Evolutionary conservation across 345 rosid genomes (phyloP), one percentile per base, ranked within the genome.

Genomic region (Alliaria petiolata): DNA sequence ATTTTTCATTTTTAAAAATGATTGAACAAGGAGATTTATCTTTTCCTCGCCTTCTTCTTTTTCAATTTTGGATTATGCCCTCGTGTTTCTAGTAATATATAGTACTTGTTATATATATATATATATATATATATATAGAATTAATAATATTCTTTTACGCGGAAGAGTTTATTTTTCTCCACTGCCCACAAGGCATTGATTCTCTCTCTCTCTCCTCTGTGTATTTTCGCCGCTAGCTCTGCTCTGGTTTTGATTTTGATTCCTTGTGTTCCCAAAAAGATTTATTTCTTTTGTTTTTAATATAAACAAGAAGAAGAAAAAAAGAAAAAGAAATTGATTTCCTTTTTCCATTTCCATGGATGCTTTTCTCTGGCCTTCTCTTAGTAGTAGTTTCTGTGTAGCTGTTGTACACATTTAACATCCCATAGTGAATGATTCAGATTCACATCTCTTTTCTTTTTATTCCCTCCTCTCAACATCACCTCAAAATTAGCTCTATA

Each of bases 361-460:
- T 68, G 70, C 70, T 33, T n/a, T 68, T 54, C 72, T 55, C 57
- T 72, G 10, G 60, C 75, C 19, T 60, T 40, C 69, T 56, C 67
- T 39, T 33, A 66, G 49, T 16, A 72, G 39, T 67, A 57, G 43
- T 49, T 25, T 34, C 33, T 77, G 80, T 62, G 46, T 74, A 80
- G 58, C 71, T 69, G 83, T 74, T 77, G 75, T 50, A 70, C 79
- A 79, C 74, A 72, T 67, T 69, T 71, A 69, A 63, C 75, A 63
- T 69, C 39, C 71, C 53, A 69, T 63, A 63, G 62, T 60, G 67
- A 69, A 62, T 76, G 85, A 83, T 80, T 75, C 82, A 43, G 82
- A 78, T 74, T 79, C 78, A 76, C 68, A 59, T 58, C 53, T 71
- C 79, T 61, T 71, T 64, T 83, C 73, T 75, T 31, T 78, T 80